phyloP scores from a whole-genome alignment of 495 filamentous ascomycete genomes.

The Penicillium odoratum region DNA sequence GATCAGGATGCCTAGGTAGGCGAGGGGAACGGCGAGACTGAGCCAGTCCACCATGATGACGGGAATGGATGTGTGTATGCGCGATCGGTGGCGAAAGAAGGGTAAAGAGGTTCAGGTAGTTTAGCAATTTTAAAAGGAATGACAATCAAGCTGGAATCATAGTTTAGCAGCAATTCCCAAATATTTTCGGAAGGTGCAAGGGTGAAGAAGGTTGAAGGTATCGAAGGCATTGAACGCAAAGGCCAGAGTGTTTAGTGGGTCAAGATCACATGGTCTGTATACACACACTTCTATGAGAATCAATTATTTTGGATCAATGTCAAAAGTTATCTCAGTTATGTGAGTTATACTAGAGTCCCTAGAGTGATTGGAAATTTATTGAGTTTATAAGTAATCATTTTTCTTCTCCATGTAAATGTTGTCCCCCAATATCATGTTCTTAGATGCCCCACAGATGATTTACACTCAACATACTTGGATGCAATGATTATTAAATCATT shows the following conservation, averaged over 20 bases:
- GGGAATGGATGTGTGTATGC: constrained; percentile 13
- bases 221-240: constrained; percentile 16
- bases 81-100: constrained; percentile 13
- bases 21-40: constrained; percentile 75
- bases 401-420: neutral
- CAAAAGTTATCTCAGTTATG: too few relatives aligned
- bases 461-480: neutral
- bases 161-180: neutral
- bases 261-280: constrained; percentile 28
- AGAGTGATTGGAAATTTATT: too few relatives aligned
- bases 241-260: constrained; percentile 37
- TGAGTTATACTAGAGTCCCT: neutral
- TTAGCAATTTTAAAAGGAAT: neutral
- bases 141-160: constrained; percentile 4
- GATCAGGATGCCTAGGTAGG: constrained; percentile 82
- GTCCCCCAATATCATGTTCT: neutral
- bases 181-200: constrained; percentile 1
- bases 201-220: constrained; percentile 8
- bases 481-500: constrained; percentile 3
- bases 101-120: constrained; percentile 4
- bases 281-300: too few relatives aligned
- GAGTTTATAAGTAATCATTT: neutral
- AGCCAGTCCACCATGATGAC: constrained; percentile 68
- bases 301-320: too few relatives aligned
- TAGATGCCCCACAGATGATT: neutral